Percentiles rank a stretch among this genome's conserved stretches.
Conservation (phyloP, 2,329 filamentous ascomycete genomes). For the Hawksworthiomyces lignivorus region DNA sequence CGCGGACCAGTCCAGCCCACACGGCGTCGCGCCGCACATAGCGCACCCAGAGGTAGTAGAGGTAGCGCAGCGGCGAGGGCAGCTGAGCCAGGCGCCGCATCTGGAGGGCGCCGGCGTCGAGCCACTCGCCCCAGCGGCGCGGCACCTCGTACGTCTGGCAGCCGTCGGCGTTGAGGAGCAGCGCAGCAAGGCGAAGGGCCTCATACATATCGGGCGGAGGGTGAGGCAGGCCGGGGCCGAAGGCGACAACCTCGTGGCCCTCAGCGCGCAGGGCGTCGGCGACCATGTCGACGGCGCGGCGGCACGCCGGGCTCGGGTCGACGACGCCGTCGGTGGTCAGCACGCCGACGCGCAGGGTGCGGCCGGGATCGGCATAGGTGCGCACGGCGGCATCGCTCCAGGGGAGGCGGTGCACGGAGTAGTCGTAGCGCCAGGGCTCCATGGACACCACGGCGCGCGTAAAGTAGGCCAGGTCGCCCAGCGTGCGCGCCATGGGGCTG, state of each 20-base stretch:
- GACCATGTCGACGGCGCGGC: conserved; percentile 63
- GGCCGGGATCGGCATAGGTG: conserved; percentile 51
- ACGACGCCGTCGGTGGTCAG: conserved; percentile 76
- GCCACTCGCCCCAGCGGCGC: conserved; percentile 69
- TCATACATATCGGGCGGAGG: conserved; percentile 58
- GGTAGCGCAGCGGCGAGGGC: conserved; percentile 65
- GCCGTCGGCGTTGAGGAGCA: conserved; percentile 79
- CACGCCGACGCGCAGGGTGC: conserved; percentile 62
- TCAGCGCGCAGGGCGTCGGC: conserved; percentile 59
- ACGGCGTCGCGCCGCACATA: conserved; percentile 68
- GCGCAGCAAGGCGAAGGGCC: conserved; percentile 66
- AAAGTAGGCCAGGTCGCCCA: conserved; percentile 79
- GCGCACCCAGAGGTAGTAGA: conserved; percentile 87
- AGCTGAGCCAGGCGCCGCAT: conserved; percentile 68
- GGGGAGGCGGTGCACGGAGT: conserved; percentile 73
- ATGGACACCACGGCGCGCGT: conserved; percentile 69
- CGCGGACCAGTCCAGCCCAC: conserved; percentile 69
- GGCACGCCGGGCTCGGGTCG: conserved; percentile 77
- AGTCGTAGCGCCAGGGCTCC: conserved; percentile 84
- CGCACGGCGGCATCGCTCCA: conserved; percentile 61
- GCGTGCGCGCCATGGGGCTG: conserved; percentile 82
- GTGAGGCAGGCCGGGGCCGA: conserved; percentile 33
- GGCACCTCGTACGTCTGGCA: conserved; percentile 71
- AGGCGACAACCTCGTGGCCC: conserved; percentile 66
- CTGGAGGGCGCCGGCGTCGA: conserved; percentile 69